These are phyloP conservation scores for Musa beccarii DNA, from an alignment of 176 grass and related monocot species.

Conservation along the genomic window DNA sequence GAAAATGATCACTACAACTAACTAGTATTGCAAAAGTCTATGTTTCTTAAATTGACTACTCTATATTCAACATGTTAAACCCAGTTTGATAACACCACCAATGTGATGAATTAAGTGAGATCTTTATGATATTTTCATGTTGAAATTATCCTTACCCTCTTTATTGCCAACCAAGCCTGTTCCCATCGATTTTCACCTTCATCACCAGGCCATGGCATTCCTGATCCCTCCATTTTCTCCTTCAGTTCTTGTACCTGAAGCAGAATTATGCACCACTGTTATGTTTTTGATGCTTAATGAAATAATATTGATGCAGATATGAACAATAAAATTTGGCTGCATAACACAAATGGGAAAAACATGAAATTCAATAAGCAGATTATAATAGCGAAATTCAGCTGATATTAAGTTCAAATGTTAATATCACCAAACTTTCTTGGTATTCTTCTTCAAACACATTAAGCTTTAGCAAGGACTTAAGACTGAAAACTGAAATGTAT, in stretches of 20 bases:
- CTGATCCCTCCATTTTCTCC: constrained; percentile 67
- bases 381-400: neutral
- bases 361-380: neutral
- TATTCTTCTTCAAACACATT: too few relatives aligned
- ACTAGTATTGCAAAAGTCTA: neutral
- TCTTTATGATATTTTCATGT: too few relatives aligned
- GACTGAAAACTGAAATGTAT: too few relatives aligned
- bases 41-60: too few relatives aligned
- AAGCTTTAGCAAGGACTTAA: too few relatives aligned
- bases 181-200: constrained; percentile 78
- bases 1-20: neutral
- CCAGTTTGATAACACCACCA: too few relatives aligned
- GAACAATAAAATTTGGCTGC: constrained; percentile 9
- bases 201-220: constrained; percentile 96
- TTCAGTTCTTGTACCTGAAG: constrained; percentile 78
- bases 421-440: too few relatives aligned
- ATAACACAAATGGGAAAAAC: neutral
- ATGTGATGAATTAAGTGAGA: too few relatives aligned
- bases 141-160: constrained; percentile 46
- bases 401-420: neutral
- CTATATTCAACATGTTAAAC: too few relatives aligned
- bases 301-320: neutral
- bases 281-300: constrained; percentile 2
- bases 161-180: constrained; percentile 87
- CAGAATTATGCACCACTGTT: constrained; percentile 11